phyloP scores from a whole-genome alignment of 192 early-diverging fungal genomes.

The Rhizophagus clarus region DNA sequence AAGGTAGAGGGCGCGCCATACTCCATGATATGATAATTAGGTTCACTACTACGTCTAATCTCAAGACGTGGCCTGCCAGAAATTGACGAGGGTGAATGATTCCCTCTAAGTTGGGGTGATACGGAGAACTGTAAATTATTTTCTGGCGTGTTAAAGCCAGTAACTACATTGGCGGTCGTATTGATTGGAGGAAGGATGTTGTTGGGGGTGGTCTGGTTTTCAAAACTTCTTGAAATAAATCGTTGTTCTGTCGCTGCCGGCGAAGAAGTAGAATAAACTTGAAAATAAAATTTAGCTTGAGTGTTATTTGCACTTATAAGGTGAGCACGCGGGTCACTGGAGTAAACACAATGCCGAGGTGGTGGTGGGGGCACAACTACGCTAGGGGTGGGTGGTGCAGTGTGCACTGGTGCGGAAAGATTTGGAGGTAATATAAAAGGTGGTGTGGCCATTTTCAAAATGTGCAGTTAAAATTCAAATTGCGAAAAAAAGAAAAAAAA shows the following conservation, averaged over 20 bases:
- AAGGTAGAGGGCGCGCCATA: background rate
- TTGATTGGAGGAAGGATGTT: slow-evolving; percentile 19
- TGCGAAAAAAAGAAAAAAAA: background rate
- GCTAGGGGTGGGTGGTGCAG: background rate
- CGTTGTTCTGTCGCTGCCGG: background rate
- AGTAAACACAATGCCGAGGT: slow-evolving; percentile 8
- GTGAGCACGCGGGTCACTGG: slow-evolving; percentile 25
- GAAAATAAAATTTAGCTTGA: background rate
- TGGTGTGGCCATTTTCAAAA: slow-evolving; percentile 23
- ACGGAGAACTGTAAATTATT: background rate
- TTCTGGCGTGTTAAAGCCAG: background rate
- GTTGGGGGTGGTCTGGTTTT: background rate
- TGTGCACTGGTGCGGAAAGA: background rate
- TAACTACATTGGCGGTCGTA: background rate
- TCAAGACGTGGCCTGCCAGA: background rate
- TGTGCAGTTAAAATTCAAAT: slow-evolving; percentile 9
- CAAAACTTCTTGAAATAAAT: background rate
- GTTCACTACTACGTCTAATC: slow-evolving; percentile 11
- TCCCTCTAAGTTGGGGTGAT: background rate
- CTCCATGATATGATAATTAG: background rate
- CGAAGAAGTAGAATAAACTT: background rate
- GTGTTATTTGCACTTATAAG: slow-evolving; percentile 6
- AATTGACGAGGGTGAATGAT: background rate
- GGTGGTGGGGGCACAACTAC: slow-evolving; percentile 7
- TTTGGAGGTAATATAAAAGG: background rate